These are phyloP conservation scores for Vanrija pseudolonga DNA, from an alignment of 1,284 basidiomycete species.

Conservation along the genomic window DNA sequence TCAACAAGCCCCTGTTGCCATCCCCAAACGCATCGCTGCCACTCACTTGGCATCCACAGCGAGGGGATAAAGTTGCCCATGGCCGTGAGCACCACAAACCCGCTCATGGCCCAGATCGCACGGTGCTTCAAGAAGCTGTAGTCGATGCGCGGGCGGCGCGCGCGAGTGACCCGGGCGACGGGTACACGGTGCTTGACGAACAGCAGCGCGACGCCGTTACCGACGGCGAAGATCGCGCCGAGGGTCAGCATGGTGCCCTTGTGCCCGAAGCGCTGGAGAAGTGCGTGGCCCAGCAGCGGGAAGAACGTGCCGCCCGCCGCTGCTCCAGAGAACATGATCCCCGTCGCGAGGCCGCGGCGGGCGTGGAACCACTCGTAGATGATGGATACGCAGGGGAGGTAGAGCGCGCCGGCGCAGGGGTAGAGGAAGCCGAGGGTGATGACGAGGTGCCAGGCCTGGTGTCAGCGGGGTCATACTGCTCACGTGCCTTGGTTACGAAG, in stretches of 20 bases:
- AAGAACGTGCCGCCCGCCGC: constrained; percentile 39
- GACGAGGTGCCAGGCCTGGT: constrained; percentile 42
- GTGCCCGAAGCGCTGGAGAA: constrained; percentile 39
- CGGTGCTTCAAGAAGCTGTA: constrained; percentile 23
- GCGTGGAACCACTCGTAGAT: constrained; percentile 43
- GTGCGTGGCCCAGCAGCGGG: constrained; percentile 35
- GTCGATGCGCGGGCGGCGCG: constrained; percentile 5
- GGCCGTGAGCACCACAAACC: constrained; percentile 33
- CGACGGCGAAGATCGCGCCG: constrained; percentile 26
- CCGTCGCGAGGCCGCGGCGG: constrained; percentile 21
- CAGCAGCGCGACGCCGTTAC: constrained; percentile 28
- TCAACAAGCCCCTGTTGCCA: too few relatives aligned
- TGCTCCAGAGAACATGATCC: constrained; percentile 30
- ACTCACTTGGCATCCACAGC: constrained; percentile 44
- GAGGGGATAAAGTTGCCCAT: constrained; percentile 44
- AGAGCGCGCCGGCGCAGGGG: constrained; percentile 26
- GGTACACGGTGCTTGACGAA: constrained; percentile 41
- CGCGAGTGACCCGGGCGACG: not conserved
- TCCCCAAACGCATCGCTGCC: too few relatives aligned
- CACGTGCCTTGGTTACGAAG: constrained; percentile 40
- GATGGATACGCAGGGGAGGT: constrained; percentile 39
- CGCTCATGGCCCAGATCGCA: constrained; percentile 26
- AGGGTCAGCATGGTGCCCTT: constrained; percentile 38
- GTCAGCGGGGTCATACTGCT: too few relatives aligned
- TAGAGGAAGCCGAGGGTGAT: constrained; percentile 39